phyloP scores from a whole-genome alignment of 2,329 filamentous ascomycete genomes.

The Dactylonectria estremocensis region DNA sequence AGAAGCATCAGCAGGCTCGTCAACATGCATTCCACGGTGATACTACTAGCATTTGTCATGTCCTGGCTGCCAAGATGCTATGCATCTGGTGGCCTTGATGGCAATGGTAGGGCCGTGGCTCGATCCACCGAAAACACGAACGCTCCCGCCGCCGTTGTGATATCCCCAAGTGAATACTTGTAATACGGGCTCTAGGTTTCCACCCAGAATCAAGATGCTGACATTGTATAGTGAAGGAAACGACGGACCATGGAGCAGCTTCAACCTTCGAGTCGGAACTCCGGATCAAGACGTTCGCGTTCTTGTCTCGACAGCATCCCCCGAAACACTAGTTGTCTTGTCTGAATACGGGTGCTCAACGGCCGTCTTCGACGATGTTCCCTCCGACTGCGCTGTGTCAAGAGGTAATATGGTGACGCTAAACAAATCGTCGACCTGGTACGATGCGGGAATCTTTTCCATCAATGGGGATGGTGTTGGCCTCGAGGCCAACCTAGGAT shows the following conservation, averaged over 20 bases:
- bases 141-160: neutral
- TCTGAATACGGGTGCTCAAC: constrained; percentile 11
- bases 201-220: neutral
- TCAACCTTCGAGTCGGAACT: constrained; percentile 18
- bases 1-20: neutral
- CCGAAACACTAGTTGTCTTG: constrained; percentile 6
- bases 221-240: constrained; percentile 12
- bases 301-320: constrained; percentile 15
- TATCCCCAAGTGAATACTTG: constrained; percentile 20
- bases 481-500: constrained; percentile 11
- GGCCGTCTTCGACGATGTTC: constrained; percentile 5
- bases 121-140: neutral
- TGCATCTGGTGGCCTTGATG: neutral
- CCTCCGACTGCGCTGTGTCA: constrained; percentile 16
- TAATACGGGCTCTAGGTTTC: neutral
- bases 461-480: constrained; percentile 15
- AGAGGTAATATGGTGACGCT: constrained; percentile 6
- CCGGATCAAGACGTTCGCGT: constrained; percentile 16
- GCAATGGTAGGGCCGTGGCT: neutral
- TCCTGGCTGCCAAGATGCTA: neutral
- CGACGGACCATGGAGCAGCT: constrained; percentile 20
- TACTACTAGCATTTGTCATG: neutral
- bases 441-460: constrained; percentile 1
- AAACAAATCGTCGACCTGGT: constrained; percentile 15
- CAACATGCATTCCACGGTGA: neutral